These are phyloP conservation scores for Tulasnella sp. DNA, from an alignment of 768 basidiomycete species.

Conservation along the genomic window DNA sequence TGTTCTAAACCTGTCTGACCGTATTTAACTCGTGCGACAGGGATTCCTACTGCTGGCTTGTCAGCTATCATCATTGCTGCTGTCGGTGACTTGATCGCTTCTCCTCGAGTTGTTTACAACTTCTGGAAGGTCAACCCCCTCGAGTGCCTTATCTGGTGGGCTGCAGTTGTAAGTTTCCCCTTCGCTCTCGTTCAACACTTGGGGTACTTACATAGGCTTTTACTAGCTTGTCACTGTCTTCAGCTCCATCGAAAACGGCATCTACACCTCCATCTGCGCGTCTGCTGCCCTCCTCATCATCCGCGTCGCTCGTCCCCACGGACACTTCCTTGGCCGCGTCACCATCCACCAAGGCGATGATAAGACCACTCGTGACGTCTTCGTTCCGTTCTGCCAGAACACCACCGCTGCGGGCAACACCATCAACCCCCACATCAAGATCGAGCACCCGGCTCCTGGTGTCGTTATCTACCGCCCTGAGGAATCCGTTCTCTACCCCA, in stretches of 20 bases:
- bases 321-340: slow-evolving; percentile 86
- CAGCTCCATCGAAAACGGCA: slow-evolving; percentile 89
- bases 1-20: slow-evolving; percentile 14
- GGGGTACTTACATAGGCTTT: neutral
- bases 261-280: slow-evolving; percentile 78
- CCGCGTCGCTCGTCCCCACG: slow-evolving; percentile 82
- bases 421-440: slow-evolving; percentile 63
- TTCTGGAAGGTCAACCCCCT: slow-evolving; percentile 94
- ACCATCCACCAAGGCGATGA: slow-evolving; percentile 46
- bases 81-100: slow-evolving; percentile 64
- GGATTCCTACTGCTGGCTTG: slow-evolving; percentile 49
- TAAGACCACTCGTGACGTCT: slow-evolving; percentile 61
- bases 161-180: slow-evolving; percentile 52
- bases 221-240: slow-evolving; percentile 71
- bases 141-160: slow-evolving; percentile 84
- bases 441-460: slow-evolving; percentile 77
- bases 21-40: slow-evolving; percentile 28
- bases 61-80: slow-evolving; percentile 81
- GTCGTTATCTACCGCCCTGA: slow-evolving; percentile 88
- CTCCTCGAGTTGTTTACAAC: slow-evolving; percentile 71
- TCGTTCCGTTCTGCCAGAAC: slow-evolving; percentile 61
- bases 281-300: slow-evolving; percentile 77
- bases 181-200: neutral
- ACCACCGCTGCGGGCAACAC: slow-evolving; percentile 42
- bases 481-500: slow-evolving; percentile 85